Percentiles rank a stretch among this genome's conserved stretches.
These are phyloP conservation scores for Tylopilus vinaceipallidus DNA, from an alignment of 768 basidiomycete genomes.

Conservation along the genomic window DNA sequence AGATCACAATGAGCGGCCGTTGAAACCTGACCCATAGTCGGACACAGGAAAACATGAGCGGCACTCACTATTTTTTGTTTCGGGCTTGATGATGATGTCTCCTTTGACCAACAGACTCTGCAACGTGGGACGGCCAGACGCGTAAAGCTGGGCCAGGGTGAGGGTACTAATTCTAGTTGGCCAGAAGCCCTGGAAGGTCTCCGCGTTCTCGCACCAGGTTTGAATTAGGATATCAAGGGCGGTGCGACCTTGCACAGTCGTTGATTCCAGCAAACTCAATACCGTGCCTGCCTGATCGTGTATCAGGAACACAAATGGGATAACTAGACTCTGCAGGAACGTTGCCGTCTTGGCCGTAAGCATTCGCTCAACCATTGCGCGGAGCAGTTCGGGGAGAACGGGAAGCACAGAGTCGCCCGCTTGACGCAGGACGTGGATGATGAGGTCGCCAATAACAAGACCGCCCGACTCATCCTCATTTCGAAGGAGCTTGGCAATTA, in stretches of 20 bases:
- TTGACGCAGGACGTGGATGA: conserved; percentile 86
- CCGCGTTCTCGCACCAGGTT: conserved; percentile 93
- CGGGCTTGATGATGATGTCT: conserved; percentile 81
- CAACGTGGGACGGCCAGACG: conserved; percentile 62
- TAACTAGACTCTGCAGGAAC: conserved; percentile 87
- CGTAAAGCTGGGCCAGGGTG: conserved; percentile 74
- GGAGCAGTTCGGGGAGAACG: conserved; percentile 82
- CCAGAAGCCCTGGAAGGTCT: conserved; percentile 96
- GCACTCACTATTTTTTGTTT: conserved; percentile 75
- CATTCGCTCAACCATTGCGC: conserved; percentile 82
- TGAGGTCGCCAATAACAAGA: conserved; percentile 89
- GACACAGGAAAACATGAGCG: conserved; percentile 7
- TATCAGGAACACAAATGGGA: conserved; percentile 94
- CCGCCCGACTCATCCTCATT: conserved; percentile 89
- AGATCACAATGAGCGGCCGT: conserved; percentile 20
- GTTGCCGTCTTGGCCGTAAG: conserved; percentile 83
- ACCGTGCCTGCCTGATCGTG: conserved; percentile 82
- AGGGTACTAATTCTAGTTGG: conserved; percentile 81
- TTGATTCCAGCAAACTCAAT: conserved; percentile 71
- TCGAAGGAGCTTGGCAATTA: conserved; percentile 77
- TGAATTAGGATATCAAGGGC: conserved; percentile 87
- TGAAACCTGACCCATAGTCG: conserved; percentile 11
- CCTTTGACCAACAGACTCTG: conserved; percentile 80
- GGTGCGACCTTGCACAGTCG: conserved; percentile 53
- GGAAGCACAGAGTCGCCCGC: conserved; percentile 79